Base-by-base conservation (phyloP, 2,329 filamentous ascomycete species). In the Orbilia quercus region DNA sequence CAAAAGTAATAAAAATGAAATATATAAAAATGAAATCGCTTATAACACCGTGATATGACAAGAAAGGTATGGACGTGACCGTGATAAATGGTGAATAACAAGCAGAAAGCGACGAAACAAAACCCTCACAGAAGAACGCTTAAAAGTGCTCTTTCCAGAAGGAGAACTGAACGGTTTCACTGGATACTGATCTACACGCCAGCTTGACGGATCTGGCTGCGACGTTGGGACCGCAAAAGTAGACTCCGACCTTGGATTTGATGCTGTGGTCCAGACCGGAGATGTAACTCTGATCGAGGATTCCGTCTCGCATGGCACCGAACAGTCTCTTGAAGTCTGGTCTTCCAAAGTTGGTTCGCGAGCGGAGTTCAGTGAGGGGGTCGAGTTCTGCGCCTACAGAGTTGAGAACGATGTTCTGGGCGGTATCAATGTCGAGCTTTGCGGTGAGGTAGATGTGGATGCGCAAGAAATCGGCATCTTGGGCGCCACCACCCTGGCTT, bases 401-500 rank as follows among this genome's bases (percentile, higher is more conserved):
- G 83, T 99, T 98, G 75, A 99, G 87, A 53, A 97, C 92, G 80
- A 99, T 98, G 81, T 99, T 99, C 78, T 97, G 91, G 1, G 92
- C 90, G 0, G 92, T 96, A 80, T 99, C 93, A 77, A 89, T 87
- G 81, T 98, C 94, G 72, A 98, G 87, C 78, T 89, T 91, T 82
- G 98, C 93, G 0, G 95, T 99, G 38, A 99, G 89, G 80, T 97
- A 99, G 0, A 93, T 98, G 83, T 99, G 95, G 76, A 99, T 99
- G 81, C 93, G 92, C 78, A 99, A 84, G 86, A 99, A 99, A 79
- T 98, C 92, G 0, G 81, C 80, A 12, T 80, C 80, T 23, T 87
- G 87, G 48, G 88, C 87, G 76, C 87, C 87, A 65, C 88, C 89
- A 31, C 88, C 88, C 78, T 89, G 86, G 54, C 88, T 88, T 78